phyloP scores from a whole-genome alignment of 1,139 yeast genomes.

The Suhomyces maxii region DNA sequence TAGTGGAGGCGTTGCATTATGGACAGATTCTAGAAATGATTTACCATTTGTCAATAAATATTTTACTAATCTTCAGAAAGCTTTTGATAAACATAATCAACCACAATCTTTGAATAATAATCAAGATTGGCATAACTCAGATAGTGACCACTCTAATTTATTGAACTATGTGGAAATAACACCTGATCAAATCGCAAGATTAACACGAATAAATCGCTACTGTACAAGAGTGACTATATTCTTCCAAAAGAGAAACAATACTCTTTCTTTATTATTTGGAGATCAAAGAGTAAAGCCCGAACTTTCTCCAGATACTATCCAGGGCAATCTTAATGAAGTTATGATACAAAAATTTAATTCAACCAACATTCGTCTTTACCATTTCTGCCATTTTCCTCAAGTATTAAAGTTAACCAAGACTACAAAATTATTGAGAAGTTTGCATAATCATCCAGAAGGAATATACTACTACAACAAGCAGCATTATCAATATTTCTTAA shows the following conservation, averaged over 20 bases:
- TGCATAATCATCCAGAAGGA: background rate
- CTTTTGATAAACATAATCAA: background rate
- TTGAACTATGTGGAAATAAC: constrained; percentile 17
- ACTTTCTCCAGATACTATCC: constrained; percentile 6
- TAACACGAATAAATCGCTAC: constrained; percentile 16
- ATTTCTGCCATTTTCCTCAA: constrained; percentile 23
- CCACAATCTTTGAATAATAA: background rate
- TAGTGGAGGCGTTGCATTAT: constrained; percentile 22
- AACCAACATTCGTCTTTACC: constrained; percentile 16
- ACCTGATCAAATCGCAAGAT: constrained; percentile 5
- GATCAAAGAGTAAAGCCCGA: constrained; percentile 15
- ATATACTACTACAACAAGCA: constrained; percentile 14
- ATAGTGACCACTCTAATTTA: background rate
- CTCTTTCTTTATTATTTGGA: constrained; percentile 20
- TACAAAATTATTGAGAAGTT: constrained; percentile 1
- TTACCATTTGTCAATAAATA: background rate
- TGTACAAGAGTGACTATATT: constrained; percentile 22
- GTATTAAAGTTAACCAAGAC: constrained; percentile 11
- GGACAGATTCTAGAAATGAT: constrained; percentile 5
- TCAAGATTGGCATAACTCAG: background rate
- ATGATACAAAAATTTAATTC: constrained; percentile 21
- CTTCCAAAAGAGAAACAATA: constrained; percentile 24
- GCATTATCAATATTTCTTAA: constrained; percentile 13
- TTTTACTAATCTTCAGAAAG: background rate
- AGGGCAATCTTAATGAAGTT: constrained; percentile 22